Base-by-base conservation (phyloP, 2,329 filamentous ascomycete species). In the Sarocladium oryzae region DNA sequence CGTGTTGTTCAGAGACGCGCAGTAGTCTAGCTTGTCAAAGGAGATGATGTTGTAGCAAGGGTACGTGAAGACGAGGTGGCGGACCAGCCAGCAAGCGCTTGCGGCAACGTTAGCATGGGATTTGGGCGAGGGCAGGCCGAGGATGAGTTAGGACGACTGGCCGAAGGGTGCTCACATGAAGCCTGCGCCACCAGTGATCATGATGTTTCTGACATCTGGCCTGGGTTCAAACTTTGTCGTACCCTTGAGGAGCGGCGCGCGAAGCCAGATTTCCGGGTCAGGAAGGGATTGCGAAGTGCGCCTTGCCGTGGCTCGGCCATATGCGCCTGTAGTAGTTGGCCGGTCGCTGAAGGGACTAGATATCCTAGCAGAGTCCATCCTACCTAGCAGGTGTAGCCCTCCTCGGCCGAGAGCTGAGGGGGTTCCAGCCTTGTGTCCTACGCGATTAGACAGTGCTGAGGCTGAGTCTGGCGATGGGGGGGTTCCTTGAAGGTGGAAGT, bases 21-120 rank as follows among this genome's bases (percentile, higher is more conserved):
- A 90, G 69, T 90, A 89, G 65, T 92, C 88, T 53, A 92, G 76
- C 68, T 91, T 92, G 70, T 93, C 88, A 61, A 91, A 89, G 30
- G 85, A 91, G 49, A 92, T 75, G 56, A 92, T 80, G 61, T 87
- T 88, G 75, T 93, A 93, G 56, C 80, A 75, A 2, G 85, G 79
- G 62, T 92, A 92, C 30, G 84, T 88, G 53, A 88, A 69, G 10
- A 82, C 82, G 50, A 93, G 75, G 68, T 92, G 88, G 55, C 88
- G 84, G 55, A 89, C 85, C 33, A 92, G 77, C 88, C 88, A 92
- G 65, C 85, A 90, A 50, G 86, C 88, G 67, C 86, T 90, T n/a
- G n/a, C n/a, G n/a, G n/a, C n/a, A n/a, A n/a, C n/a, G n/a, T n/a
- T n/a, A n/a, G n/a, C n/a, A n/a, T n/a, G n/a, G n/a, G n/a, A n/a